Conservation (phyloP, 495 filamentous ascomycete species). For the Daldinia childiae region DNA sequence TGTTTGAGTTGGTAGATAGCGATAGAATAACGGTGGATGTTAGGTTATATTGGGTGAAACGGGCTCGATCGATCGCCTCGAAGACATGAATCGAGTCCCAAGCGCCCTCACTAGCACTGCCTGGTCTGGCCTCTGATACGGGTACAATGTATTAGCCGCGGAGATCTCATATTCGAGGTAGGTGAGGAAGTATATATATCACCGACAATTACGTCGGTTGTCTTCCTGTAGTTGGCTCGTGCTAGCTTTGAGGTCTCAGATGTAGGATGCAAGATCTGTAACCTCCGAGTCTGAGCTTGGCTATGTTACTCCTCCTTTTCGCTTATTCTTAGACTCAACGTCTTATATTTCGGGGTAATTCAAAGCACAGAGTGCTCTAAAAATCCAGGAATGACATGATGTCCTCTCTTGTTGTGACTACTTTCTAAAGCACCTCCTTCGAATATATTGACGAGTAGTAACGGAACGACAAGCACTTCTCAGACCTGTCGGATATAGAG, state of each 20-base stretch:
- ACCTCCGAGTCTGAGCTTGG: conserved; percentile 21
- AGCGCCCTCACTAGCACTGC: conserved; percentile 77
- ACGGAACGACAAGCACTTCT: background rate
- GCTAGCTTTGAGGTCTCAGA: conserved; percentile 22
- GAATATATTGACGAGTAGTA: background rate
- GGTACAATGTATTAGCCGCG: conserved; percentile 29
- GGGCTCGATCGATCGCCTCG: conserved; percentile 89
- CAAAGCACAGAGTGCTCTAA: background rate
- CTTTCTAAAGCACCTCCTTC: conserved; percentile 6
- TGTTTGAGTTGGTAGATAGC: conserved; percentile 73
- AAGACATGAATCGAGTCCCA: conserved; percentile 99
- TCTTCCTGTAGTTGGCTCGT: conserved; percentile 36
- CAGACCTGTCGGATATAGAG: background rate
- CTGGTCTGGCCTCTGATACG: conserved; percentile 60
- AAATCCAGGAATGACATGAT: conserved; percentile 8
- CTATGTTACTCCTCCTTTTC: conserved; percentile 1
- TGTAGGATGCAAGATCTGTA: conserved; percentile 39
- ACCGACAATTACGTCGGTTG: conserved; percentile 29
- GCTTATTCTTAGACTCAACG: conserved; percentile 25
- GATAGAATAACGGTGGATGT: conserved; percentile 96
- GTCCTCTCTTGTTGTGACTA: background rate
- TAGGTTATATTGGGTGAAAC: conserved; percentile 94
- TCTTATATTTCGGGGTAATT: conserved; percentile 18
- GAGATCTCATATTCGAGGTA: conserved; percentile 16
- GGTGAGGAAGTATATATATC: conserved; percentile 30